phyloP scores from a whole-genome alignment of 2,329 filamentous ascomycete species.

The Cryphonectria radicalis region DNA sequence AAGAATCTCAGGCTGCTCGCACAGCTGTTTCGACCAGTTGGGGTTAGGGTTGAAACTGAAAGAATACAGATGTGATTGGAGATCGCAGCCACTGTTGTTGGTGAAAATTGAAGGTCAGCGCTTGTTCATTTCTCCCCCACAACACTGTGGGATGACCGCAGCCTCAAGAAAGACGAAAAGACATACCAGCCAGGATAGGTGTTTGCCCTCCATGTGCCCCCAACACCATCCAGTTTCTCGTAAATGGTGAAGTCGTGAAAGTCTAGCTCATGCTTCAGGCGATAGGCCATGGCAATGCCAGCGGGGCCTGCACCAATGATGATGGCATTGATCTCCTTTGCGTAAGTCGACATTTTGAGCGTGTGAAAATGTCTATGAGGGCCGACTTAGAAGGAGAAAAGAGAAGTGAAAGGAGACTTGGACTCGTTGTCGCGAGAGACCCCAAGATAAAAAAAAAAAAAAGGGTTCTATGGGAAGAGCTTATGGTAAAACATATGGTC shows the following conservation, averaged over 20 bases:
- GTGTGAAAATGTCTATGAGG: not conserved
- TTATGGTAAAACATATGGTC: too few relatives aligned
- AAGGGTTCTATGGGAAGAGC: too few relatives aligned
- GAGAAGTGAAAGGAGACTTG: too few relatives aligned
- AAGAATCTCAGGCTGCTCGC: conserved; percentile 42
- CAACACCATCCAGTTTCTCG: conserved; percentile 16
- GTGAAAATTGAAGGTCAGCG: not conserved
- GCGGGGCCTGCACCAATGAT: conserved; percentile 15
- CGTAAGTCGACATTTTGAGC: conserved; percentile 9
- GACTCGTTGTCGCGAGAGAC: too few relatives aligned
- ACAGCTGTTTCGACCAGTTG: conserved; percentile 42
- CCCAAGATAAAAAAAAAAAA: too few relatives aligned
- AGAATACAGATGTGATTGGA: conserved; percentile 46
- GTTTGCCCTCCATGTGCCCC: conserved; percentile 20
- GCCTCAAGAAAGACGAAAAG: too few relatives aligned
- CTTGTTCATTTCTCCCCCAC: too few relatives aligned
- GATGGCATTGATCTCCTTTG: conserved; percentile 10
- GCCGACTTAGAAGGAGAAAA: not conserved
- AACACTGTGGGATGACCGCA: too few relatives aligned
- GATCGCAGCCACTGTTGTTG: conserved; percentile 34
- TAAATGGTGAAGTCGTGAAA: conserved; percentile 20
- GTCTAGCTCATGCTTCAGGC: conserved; percentile 18
- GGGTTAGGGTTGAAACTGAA: conserved; percentile 48
- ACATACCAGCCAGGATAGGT: conserved; percentile 21
- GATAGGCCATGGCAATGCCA: conserved; percentile 22